These are phyloP conservation scores for Rhodotorula kratochvilovae DNA, from an alignment of 768 basidiomycete genomes.

Conservation along the genomic window DNA sequence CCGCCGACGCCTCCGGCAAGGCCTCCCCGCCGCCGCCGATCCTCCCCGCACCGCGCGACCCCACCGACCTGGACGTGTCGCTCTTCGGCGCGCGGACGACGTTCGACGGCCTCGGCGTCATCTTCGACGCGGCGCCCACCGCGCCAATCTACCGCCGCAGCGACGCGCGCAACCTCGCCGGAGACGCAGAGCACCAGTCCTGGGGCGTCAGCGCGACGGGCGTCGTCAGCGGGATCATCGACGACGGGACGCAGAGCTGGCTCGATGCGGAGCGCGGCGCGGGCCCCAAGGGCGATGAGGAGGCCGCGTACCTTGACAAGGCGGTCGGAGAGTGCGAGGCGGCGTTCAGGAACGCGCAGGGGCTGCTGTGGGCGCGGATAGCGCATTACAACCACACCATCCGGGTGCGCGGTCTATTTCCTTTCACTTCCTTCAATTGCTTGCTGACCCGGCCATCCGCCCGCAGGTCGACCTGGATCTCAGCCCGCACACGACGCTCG, in stretches of 20 bases:
- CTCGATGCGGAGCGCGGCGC: constrained; percentile 23
- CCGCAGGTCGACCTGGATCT: constrained; percentile 42
- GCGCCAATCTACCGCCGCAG: constrained; percentile 36
- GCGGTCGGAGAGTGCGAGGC: constrained; percentile 43
- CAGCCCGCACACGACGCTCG: constrained; percentile 42
- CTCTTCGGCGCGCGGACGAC: constrained; percentile 39
- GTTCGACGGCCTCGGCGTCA: constrained; percentile 44
- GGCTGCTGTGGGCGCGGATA: constrained; percentile 42
- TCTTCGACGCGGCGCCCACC: constrained; percentile 40
- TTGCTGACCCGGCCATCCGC: not conserved
- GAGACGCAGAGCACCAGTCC: constrained; percentile 5
- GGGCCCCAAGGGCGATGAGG: constrained; percentile 21
- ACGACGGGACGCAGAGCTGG: constrained; percentile 41
- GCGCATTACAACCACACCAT: constrained; percentile 38
- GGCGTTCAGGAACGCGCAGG: constrained; percentile 42
- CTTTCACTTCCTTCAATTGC: too few relatives aligned
- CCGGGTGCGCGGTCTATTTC: constrained; percentile 7
- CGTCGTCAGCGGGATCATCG: constrained; percentile 41
- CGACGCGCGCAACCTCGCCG: constrained; percentile 25
- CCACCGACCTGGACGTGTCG: constrained; percentile 35
- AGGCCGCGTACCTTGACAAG: constrained; percentile 38
- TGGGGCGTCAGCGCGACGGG: constrained; percentile 29
- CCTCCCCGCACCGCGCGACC: constrained; percentile 1
- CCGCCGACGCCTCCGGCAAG: constrained; percentile 5
- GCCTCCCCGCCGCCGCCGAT: constrained; percentile 22